phyloP scores from a whole-genome alignment of 2,329 filamentous ascomycete genomes.

The Cadophora sp. region DNA sequence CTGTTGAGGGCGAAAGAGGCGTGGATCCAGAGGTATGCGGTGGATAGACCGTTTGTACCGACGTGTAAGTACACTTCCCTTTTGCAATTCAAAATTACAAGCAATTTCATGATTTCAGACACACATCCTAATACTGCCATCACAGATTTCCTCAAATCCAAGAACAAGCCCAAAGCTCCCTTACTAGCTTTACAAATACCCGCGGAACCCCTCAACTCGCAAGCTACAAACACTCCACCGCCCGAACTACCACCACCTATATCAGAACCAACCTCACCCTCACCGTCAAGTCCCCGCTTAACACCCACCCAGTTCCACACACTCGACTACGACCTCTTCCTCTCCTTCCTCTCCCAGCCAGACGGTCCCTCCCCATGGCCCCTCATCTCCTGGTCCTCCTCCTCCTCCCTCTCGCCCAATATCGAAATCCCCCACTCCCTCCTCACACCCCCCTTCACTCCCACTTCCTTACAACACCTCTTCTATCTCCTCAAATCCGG shows the following conservation, averaged over 20 bases:
- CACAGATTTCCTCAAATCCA: conserved; percentile 20
- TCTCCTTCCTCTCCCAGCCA: conserved; percentile 10
- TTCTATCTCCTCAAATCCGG: conserved; percentile 42
- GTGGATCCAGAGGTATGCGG: conserved; percentile 34
- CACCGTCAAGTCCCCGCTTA: neutral
- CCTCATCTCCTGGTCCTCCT: conserved; percentile 9
- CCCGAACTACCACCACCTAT: neutral
- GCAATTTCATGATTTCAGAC: neutral
- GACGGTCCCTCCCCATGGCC: conserved; percentile 11
- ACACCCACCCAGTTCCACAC: conserved; percentile 28
- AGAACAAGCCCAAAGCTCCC: neutral
- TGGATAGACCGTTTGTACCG: conserved; percentile 21
- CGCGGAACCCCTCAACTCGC: neutral
- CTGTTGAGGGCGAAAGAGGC: conserved; percentile 37
- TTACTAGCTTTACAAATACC: neutral
- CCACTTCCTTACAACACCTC: conserved; percentile 36
- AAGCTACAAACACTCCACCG: neutral
- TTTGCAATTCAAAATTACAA: neutral
- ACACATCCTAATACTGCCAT: neutral
- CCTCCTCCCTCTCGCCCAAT: conserved; percentile 27
- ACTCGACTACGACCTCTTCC: conserved; percentile 32
- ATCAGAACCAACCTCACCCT: neutral
- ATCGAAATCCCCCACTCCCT: conserved; percentile 41
- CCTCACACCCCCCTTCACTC: conserved; percentile 42
- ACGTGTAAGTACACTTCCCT: conserved; percentile 21